Percentiles rank a stretch among this genome's conserved stretches.
These are phyloP conservation scores for Plasmodium vinckei DNA, from an alignment of 169 alveolate genomes.

Conservation along the genomic window DNA sequence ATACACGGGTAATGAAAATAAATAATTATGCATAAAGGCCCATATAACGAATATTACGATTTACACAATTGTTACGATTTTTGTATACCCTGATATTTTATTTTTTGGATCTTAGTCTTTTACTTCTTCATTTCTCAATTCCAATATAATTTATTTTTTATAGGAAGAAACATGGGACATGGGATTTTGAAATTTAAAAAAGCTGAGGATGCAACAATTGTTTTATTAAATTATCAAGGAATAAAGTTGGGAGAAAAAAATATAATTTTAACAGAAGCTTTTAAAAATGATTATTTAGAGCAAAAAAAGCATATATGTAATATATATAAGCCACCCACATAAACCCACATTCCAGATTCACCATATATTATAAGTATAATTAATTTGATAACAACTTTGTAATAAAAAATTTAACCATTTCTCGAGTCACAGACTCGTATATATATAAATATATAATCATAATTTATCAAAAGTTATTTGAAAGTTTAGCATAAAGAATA, in stretches of 20 bases:
- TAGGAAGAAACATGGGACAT: constrained; percentile 85
- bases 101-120: background rate
- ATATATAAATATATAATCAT: background rate
- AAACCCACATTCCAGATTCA: no score
- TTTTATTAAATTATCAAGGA: constrained; percentile 81
- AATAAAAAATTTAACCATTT: no score
- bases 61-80: background rate
- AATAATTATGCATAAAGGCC: background rate
- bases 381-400: no score
- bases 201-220: constrained; percentile 83
- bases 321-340: constrained; percentile 20
- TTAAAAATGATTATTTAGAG: constrained; percentile 58
- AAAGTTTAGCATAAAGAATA: no score
- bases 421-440: background rate
- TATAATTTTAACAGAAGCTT: constrained; percentile 79
- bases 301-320: constrained; percentile 70
- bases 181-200: constrained; percentile 83
- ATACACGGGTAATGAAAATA: constrained; percentile 30
- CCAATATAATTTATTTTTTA: background rate
- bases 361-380: no score
- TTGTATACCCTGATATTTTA: background rate
- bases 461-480: no score
- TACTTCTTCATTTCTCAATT: background rate
- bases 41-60: no score
- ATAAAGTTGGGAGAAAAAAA: constrained; percentile 81